Conservation (phyloP, 306 rosid genomes). For the Lathyrus sativus region DNA sequence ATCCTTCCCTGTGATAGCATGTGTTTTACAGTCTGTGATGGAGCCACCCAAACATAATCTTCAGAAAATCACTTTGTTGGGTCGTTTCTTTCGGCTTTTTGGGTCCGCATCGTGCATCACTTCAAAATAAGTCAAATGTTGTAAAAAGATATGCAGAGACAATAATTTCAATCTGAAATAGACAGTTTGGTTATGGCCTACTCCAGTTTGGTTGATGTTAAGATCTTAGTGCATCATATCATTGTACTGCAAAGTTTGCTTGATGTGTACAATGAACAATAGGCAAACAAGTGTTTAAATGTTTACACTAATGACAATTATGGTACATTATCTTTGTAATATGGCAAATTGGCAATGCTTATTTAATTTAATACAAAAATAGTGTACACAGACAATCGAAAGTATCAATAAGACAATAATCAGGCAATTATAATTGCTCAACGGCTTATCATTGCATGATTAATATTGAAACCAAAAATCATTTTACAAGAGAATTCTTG, state of each 20-base stretch:
- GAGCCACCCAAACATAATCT: constrained; percentile 28
- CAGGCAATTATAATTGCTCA: constrained; percentile 25
- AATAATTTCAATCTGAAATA: constrained; percentile 27
- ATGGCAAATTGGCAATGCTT: neutral
- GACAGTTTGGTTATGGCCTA: constrained; percentile 21
- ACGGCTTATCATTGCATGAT: constrained; percentile 8
- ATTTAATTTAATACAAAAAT: neutral
- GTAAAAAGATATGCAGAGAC: constrained; percentile 7
- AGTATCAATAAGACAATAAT: constrained; percentile 6
- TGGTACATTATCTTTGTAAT: constrained; percentile 2
- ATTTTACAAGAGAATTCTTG: constrained; percentile 14
- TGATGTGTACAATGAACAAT: neutral
- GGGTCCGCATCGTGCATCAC: constrained; percentile 28
- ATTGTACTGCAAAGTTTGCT: neutral
- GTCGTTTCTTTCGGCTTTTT: constrained; percentile 22
- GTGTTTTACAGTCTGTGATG: constrained; percentile 22
- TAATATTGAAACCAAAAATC: constrained; percentile 21
- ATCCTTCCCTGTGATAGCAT: neutral
- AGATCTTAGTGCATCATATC: constrained; percentile 17
- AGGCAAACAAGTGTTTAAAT: neutral
- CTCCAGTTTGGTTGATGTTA: constrained; percentile 10
- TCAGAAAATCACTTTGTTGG: constrained; percentile 27
- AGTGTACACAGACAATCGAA: neutral
- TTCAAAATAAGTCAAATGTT: constrained; percentile 24
- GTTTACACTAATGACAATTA: neutral